Percentiles rank a stretch among this genome's conserved stretches.
Evolutionary conservation across 306 rosid species (phyloP).

Genomic region (Lathyrus tuberosus): DNA sequence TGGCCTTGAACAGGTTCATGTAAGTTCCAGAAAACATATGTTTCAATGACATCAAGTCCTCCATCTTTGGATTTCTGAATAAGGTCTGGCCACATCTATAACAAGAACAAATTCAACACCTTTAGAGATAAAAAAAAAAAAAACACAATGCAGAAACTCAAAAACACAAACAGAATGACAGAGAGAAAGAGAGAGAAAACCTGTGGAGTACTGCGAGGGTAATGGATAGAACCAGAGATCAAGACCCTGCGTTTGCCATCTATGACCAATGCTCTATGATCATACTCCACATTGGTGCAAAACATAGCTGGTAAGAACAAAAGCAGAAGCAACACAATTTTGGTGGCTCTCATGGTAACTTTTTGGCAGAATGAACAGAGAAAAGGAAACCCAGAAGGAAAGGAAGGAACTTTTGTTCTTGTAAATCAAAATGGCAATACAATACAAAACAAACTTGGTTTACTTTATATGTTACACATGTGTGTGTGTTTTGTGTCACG

Average conservation of each 20-base stretch:
- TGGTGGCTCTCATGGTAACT: conserved; percentile 48
- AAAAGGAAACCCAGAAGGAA: conserved; percentile 19
- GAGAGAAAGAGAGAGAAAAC: conserved; percentile 33
- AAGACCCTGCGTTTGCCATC: conserved; percentile 84
- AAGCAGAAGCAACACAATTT: conserved; percentile 37
- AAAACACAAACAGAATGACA: neutral
- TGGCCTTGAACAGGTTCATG: conserved; percentile 86
- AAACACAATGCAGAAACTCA: conserved; percentile 11
- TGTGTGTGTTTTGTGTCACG: conserved; percentile 5
- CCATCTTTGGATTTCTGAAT: conserved; percentile 93
- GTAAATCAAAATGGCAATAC: conserved; percentile 31
- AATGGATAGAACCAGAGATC: conserved; percentile 94
- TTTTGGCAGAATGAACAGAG: neutral
- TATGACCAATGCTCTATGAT: conserved; percentile 84
- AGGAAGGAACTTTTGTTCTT: conserved; percentile 32
- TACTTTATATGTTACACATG: conserved; percentile 25
- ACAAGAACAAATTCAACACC: conserved; percentile 31
- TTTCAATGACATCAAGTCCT: conserved; percentile 93
- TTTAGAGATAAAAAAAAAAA: conserved; percentile 20
- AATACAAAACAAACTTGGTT: conserved; percentile 9
- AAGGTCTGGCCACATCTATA: conserved; percentile 97
- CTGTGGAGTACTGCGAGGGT: conserved; percentile 98
- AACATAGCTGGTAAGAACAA: conserved; percentile 52
- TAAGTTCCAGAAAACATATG: conserved; percentile 90
- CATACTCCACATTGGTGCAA: conserved; percentile 71